A percentile compares a stretch with the other conserved stretches of the same genome.
Evolutionary conservation across 2,329 filamentous ascomycete genomes (phyloP).

Genomic region (Bipolaris bicolor): DNA sequence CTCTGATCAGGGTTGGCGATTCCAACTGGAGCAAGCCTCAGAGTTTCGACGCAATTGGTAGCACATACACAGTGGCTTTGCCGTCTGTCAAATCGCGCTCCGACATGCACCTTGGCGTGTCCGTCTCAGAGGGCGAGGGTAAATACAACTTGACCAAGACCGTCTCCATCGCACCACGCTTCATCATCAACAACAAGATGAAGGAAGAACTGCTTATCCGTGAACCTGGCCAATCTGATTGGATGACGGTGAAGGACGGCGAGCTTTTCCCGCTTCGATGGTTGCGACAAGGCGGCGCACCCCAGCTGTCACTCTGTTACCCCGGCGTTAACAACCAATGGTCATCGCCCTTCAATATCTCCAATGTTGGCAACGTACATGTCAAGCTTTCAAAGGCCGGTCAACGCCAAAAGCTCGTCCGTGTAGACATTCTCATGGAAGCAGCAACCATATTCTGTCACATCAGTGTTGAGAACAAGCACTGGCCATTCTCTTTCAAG

Average conservation of each 20-base stretch:
- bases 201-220: slow-evolving; percentile 87
- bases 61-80: slow-evolving; percentile 84
- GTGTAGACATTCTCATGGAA: slow-evolving; percentile 90
- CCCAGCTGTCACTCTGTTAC: slow-evolving; percentile 92
- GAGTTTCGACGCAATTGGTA: slow-evolving; percentile 97
- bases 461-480: slow-evolving; percentile 86
- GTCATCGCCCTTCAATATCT: slow-evolving; percentile 98
- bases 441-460: slow-evolving; percentile 92
- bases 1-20: slow-evolving; percentile 83
- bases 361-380: slow-evolving; percentile 88
- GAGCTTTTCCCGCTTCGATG: slow-evolving; percentile 87
- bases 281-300: slow-evolving; percentile 79
- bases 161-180: slow-evolving; percentile 88
- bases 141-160: slow-evolving; percentile 99
- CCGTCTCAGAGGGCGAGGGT: slow-evolving; percentile 86
- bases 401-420: slow-evolving; percentile 84
- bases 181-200: slow-evolving; percentile 91
- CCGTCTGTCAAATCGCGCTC: slow-evolving; percentile 72
- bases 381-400: slow-evolving; percentile 92
- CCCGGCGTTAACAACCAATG: slow-evolving; percentile 95
- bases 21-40: slow-evolving; percentile 97
- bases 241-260: slow-evolving; percentile 77
- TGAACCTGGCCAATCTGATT: slow-evolving; percentile 88
- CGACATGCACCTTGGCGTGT: slow-evolving; percentile 91
- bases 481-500: slow-evolving; percentile 98